Base-by-base conservation (phyloP, 2,329 filamentous ascomycete species). In the Ophiostoma ulmi region DNA sequence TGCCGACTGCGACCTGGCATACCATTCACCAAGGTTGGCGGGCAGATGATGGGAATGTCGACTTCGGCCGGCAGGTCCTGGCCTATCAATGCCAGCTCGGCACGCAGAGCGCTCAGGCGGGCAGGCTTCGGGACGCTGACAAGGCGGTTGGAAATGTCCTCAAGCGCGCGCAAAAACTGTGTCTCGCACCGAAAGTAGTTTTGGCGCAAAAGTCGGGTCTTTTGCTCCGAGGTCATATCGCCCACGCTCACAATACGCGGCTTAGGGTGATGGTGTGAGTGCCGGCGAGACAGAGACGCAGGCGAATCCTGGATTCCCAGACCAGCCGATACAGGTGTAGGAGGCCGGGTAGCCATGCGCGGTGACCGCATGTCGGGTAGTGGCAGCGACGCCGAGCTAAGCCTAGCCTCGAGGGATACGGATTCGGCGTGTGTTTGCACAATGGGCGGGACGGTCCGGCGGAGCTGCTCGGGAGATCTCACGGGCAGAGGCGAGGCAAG, bases 111-210 rank as follows among this genome's bases (percentile, higher is more conserved):
- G 78, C 92, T 95, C 75, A 95, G 84, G 41, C 92, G 88, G 58
- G 92, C 92, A 44, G 89, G 88, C 77, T 95, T 95, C 1, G 92
- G 92, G 5, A 95, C 92, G 70, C 90, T 85, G 6, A 95, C 91
- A 64, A 95, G 81, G n/a, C 91, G 88, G 77, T 93, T 94, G 2
- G 92, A 95, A 69, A 95, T 94, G 74, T 91, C 90, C 78, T 94
- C 91, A 20, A 95, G 83, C 1, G 92, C 92, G 3, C 89, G 91
- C 72, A 95, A 78, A 76, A 95, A 94, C 75, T 92, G 90, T 0
- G 91, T 94, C 79, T 95, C 86, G 72, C 88, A 92, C 69, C 91
- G 85, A 77, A 94, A 95, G 78, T 95, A 95, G 78, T 95, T 92
- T 72, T 93, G 91, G 70, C 91, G 84, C 72, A 95, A 78, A 11